Conservation (phyloP, 2,329 filamentous ascomycete species). For the Chaetomium sp. region DNA sequence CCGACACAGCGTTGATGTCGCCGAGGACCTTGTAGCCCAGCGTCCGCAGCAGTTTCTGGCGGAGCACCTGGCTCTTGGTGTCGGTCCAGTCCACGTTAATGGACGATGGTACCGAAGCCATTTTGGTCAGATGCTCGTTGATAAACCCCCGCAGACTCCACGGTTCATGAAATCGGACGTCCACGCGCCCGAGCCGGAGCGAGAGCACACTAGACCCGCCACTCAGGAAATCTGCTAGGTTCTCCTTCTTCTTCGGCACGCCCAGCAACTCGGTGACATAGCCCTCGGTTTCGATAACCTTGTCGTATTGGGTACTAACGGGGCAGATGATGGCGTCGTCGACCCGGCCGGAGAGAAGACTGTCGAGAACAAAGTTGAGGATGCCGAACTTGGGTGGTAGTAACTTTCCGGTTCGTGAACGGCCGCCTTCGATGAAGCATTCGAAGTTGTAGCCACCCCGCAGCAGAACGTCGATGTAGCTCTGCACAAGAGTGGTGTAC, state of each 20-base stretch:
- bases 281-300: slow-evolving; percentile 95
- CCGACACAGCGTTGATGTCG: slow-evolving; percentile 92
- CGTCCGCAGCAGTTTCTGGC: slow-evolving; percentile 71
- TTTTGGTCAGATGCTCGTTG: slow-evolving; percentile 61
- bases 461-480: slow-evolving; percentile 88
- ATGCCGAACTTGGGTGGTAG: slow-evolving; percentile 94
- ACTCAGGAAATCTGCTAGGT: slow-evolving; percentile 80
- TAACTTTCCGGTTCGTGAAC: slow-evolving; percentile 89
- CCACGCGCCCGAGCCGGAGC: slow-evolving; percentile 80
- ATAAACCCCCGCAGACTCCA: slow-evolving; percentile 87
- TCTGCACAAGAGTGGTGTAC: slow-evolving; percentile 88
- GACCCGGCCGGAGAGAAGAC: slow-evolving; percentile 78
- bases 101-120: slow-evolving; percentile 44
- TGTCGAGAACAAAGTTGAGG: slow-evolving; percentile 83
- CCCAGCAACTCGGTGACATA: slow-evolving; percentile 93
- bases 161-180: slow-evolving; percentile 92
- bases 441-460: slow-evolving; percentile 91
- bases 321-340: slow-evolving; percentile 90
- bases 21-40: slow-evolving; percentile 87
- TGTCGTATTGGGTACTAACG: slow-evolving; percentile 96
- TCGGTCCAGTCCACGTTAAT: slow-evolving; percentile 42
- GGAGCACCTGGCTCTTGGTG: slow-evolving; percentile 45
- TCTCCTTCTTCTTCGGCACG: slow-evolving; percentile 92
- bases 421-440: slow-evolving; percentile 94
- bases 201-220: slow-evolving; percentile 80